These are phyloP conservation scores for Cercospora zeina DNA, from an alignment of 2,329 filamentous ascomycete species.

Conservation along the genomic window DNA sequence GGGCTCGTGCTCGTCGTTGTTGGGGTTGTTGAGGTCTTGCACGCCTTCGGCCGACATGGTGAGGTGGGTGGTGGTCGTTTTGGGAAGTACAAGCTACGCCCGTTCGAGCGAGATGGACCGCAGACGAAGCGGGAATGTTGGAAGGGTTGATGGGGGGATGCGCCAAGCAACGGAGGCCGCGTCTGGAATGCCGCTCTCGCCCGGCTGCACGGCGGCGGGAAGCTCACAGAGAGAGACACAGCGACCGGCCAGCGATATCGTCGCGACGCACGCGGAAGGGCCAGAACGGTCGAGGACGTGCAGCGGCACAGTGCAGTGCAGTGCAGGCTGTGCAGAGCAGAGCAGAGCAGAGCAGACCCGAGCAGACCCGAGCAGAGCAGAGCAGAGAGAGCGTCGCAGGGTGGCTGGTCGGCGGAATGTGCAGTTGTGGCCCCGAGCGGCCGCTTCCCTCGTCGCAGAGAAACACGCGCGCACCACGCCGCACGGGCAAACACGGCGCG, in stretches of 20 bases:
- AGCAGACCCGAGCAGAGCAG: not conserved
- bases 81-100: constrained; percentile 10
- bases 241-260: not conserved
- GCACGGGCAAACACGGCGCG: not conserved
- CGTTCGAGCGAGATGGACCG: constrained; percentile 8
- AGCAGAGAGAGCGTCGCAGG: not conserved
- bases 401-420: constrained; percentile 10
- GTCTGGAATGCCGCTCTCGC: not conserved
- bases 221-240: not conserved
- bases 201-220: not conserved
- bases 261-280: too few relatives aligned
- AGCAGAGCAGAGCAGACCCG: not conserved
- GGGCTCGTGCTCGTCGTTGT: constrained; percentile 44
- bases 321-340: too few relatives aligned
- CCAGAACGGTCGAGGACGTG: too few relatives aligned
- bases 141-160: not conserved
- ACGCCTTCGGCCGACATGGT: constrained; percentile 15
- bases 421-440: constrained; percentile 2
- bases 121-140: constrained; percentile 3
- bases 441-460: constrained; percentile 5
- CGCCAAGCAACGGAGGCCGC: not conserved
- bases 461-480: not conserved
- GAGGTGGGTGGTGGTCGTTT: constrained; percentile 10
- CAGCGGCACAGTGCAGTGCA: too few relatives aligned
- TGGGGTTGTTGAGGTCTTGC: constrained; percentile 19